These are phyloP conservation scores for Cytospora piceicola DNA, from an alignment of 2,329 filamentous ascomycete species.

Conservation along the genomic window DNA sequence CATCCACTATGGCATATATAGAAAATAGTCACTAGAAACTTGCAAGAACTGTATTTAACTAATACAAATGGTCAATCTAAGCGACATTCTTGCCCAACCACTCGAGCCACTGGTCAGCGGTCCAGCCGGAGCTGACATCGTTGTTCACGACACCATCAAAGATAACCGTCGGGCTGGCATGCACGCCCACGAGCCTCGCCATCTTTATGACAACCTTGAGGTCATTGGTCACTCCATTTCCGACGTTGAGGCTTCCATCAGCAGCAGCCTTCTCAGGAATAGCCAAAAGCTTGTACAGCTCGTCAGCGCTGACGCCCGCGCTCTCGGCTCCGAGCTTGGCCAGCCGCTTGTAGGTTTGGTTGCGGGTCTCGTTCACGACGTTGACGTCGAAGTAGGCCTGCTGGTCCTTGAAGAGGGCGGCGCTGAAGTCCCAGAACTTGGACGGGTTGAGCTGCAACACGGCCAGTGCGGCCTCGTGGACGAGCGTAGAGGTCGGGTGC, in stretches of 20 bases:
- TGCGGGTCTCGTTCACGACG: constrained; percentile 82
- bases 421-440: constrained; percentile 81
- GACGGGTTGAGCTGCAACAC: constrained; percentile 71
- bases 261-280: constrained; percentile 69
- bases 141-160: constrained; percentile 84
- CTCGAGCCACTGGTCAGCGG: constrained; percentile 79
- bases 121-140: constrained; percentile 79
- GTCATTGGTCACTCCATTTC: constrained; percentile 83
- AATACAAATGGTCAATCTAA: constrained; percentile 33
- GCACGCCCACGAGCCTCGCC: constrained; percentile 76
- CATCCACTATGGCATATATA: background rate
- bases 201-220: constrained; percentile 84
- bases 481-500: constrained; percentile 84
- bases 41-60: background rate
- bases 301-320: constrained; percentile 72
- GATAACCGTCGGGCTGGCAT: constrained; percentile 88
- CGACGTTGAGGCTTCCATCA: constrained; percentile 73
- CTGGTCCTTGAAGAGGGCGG: constrained; percentile 68
- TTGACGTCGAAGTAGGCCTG: constrained; percentile 81
- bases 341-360: constrained; percentile 79
- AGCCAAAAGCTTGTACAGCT: constrained; percentile 69
- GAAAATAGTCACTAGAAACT: too few relatives aligned
- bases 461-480: constrained; percentile 80
- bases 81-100: constrained; percentile 68
- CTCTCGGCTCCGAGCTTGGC: constrained; percentile 69